Percentiles rank a stretch among this genome's conserved stretches.
Evolutionary conservation across 2,329 filamentous ascomycete species (phyloP).

Genomic region (Arthrobotrys conoides): DNA sequence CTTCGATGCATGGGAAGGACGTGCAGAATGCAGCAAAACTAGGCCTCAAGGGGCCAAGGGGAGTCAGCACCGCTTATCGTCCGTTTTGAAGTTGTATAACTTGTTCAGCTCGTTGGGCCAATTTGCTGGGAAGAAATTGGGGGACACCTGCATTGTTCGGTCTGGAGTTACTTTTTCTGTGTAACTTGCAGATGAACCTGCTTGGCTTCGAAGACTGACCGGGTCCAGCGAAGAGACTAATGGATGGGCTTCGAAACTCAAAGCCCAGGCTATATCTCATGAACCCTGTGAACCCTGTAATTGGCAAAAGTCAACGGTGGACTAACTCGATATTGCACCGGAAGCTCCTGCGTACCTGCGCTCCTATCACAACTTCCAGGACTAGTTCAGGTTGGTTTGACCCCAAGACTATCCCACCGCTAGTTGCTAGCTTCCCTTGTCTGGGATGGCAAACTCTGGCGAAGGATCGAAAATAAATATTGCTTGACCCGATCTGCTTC

Average conservation of each 20-base stretch:
- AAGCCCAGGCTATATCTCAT: slow-evolving; percentile 43
- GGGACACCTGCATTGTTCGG: slow-evolving; percentile 57
- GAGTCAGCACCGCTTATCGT: slow-evolving; percentile 55
- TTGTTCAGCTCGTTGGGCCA: slow-evolving; percentile 34
- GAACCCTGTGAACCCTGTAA: slow-evolving; percentile 45
- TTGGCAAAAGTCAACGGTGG: slow-evolving; percentile 49
- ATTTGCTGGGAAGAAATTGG: slow-evolving; percentile 13
- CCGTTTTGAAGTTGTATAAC: slow-evolving; percentile 53
- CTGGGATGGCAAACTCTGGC: slow-evolving; percentile 28
- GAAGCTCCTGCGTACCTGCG: slow-evolving; percentile 19
- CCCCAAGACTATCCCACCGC: slow-evolving; percentile 20
- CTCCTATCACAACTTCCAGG: slow-evolving; percentile 17
- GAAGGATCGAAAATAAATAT: not conserved
- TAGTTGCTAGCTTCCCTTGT: slow-evolving; percentile 15
- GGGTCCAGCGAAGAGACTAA: not conserved
- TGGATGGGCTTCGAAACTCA: slow-evolving; percentile 16
- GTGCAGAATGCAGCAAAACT: slow-evolving; percentile 47
- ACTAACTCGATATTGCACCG: slow-evolving; percentile 14
- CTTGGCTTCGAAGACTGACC: slow-evolving; percentile 10
- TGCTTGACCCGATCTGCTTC: not conserved
- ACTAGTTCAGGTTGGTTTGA: slow-evolving; percentile 12
- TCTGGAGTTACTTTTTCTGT: slow-evolving; percentile 49
- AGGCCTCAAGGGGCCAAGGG: slow-evolving; percentile 51
- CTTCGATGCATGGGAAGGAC: slow-evolving; percentile 38
- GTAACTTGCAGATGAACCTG: slow-evolving; percentile 46